Base-by-base conservation (phyloP, 768 basidiomycete genomes). In the Flagelloscypha sp. region DNA sequence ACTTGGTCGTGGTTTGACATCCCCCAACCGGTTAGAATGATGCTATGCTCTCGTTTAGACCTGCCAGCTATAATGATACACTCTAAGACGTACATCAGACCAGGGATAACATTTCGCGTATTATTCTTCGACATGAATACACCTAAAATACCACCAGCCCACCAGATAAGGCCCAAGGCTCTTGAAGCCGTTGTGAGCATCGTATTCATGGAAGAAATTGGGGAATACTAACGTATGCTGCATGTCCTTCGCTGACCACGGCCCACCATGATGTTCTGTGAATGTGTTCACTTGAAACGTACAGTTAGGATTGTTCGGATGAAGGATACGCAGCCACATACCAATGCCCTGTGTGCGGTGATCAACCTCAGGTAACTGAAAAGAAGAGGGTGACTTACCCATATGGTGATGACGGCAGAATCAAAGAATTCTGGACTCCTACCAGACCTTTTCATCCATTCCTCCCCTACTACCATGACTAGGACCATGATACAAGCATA, bases 241-340 rank as follows among this genome's bases (percentile, higher is more conserved):
- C 85, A 92, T 84, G 55, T 94, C 92, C 55, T 94, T 92, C 35
- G 81, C 82, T 2, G 78, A 83, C 92, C 92, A 94, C 1, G 48
- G 54, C 13, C 68, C 68, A 6, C 86, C 85, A 32, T 77, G 83
- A 52, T 95, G 90, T 50, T 90, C 86, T 0, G 90, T 93, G 53
- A 94, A 93, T 0, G 90, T 93, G 46, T 95, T 94, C 38, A 95
- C 82, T 75, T 47, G 38, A 21, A 38, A 55, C 45, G 47, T 23
- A 2, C 3, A 2, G 4, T 13, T 22, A 39, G 41, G 16, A n/a
- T 4, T 10, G 5, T 29, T 17, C 18, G 23, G 17, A 32, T 10
- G 15, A 24, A 34, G 5, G 17, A 19, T 36, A 5, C 20, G 15
- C 10, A 10, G 10, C 7, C 18, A 50, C 75, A 37, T 41, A 78